phyloP scores from a whole-genome alignment of 2,329 filamentous ascomycete genomes.

The Arthrocladium fulminans region DNA sequence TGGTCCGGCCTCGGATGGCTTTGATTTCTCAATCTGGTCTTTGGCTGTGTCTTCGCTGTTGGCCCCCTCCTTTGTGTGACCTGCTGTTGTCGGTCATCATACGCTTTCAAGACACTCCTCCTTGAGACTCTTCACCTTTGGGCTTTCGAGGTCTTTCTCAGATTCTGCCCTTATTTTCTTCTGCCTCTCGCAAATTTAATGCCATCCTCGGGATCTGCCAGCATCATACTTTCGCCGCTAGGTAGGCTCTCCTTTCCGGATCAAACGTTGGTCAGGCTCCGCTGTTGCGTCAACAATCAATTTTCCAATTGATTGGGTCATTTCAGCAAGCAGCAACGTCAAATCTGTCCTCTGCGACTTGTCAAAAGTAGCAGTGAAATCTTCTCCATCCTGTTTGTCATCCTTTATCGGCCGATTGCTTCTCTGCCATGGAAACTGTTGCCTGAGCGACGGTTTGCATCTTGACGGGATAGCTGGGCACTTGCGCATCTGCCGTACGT shows the following conservation, averaged over 20 bases:
- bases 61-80: slow-evolving; percentile 65
- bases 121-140: slow-evolving; percentile 43
- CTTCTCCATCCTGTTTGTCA: slow-evolving; percentile 23
- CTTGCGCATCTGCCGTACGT: not conserved
- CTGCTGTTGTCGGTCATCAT: slow-evolving; percentile 69
- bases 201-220: slow-evolving; percentile 24
- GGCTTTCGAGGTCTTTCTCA: slow-evolving; percentile 23
- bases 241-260: slow-evolving; percentile 17
- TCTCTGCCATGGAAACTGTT: not conserved
- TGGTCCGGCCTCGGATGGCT: slow-evolving; percentile 9
- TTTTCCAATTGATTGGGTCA: slow-evolving; percentile 34
- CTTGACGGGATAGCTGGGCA: not conserved
- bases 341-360: slow-evolving; percentile 35
- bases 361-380: slow-evolving; percentile 35
- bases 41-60: slow-evolving; percentile 39
- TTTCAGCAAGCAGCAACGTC: slow-evolving; percentile 33
- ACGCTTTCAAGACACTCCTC: slow-evolving; percentile 60
- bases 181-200: slow-evolving; percentile 24
- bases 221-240: slow-evolving; percentile 24
- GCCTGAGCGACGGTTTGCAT: not conserved
- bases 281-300: slow-evolving; percentile 27
- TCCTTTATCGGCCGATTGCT: slow-evolving; percentile 7
- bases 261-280: slow-evolving; percentile 19
- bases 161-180: slow-evolving; percentile 31
- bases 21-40: slow-evolving; percentile 27